Evolutionary conservation across 2,329 filamentous ascomycete genomes (phyloP), one percentile per base, ranked within the genome.

Genomic region (Trichoderma afroharzianum): DNA sequence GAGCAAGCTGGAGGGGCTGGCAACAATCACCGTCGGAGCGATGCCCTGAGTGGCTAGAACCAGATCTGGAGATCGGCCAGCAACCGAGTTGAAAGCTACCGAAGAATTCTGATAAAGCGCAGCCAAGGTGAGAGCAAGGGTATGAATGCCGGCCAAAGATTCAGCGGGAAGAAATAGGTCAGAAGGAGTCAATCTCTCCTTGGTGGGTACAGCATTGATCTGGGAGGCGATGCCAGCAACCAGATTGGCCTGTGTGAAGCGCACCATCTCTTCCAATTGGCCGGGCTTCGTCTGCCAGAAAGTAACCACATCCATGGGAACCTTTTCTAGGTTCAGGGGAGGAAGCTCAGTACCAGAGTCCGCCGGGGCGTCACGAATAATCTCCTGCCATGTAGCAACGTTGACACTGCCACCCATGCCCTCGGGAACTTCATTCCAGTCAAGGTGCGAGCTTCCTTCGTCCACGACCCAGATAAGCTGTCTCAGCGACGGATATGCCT

Each of bases 391-490:
- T 15, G 95, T 96, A n/a, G 91, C 88, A 18, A 98, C 92, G 70
- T 92, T 92, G 73, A 97, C 86, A 73, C 87, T 90, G 71, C 91
- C 88, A 18, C 91, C 91, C 71, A 91, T 91, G 66, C 92, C 92
- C 77, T 92, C 88, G 12, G 95, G 94, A 2, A 95, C 89, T 79
- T 95, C 93, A 76, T 93, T 95, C 95, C 95, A 99, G 81, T 97
- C 95, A 87, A 99, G 92, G 79, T 98, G 95, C 76, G 90, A 89
- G 83, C 91, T 98, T 55, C 94, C 94, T 78, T 94, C 89, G 77
- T 98, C 95, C 6, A 97, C 94, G 14, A 98, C 95, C 93, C 95
- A 98, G 76, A 98, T 88, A 36, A 97, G 86, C 75, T 94, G 90
- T 73, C 90, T 91, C 59, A 99, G 86, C 47, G 88, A 86, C 6